Base-by-base conservation (phyloP, 2,329 filamentous ascomycete genomes). In the Hymenoscyphus occultus region DNA sequence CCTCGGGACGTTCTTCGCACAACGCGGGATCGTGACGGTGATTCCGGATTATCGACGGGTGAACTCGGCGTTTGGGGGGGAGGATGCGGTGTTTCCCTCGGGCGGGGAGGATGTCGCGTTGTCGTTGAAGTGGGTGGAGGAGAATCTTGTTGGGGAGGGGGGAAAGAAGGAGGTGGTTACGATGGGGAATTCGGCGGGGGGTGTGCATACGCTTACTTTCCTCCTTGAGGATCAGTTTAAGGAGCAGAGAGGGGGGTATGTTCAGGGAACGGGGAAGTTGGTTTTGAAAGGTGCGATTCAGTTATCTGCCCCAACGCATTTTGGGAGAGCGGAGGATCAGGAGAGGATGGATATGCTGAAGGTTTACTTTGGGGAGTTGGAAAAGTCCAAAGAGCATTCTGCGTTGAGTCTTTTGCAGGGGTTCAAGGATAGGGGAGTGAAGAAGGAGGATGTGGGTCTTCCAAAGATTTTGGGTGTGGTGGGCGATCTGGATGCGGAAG, bases 181-280 rank as follows among this genome's bases (percentile, higher is more conserved):
- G 9, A 62, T 73, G 61, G 74, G 74, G 0, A 75, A 75, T 59
- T 75, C 73, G 22, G 74, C 73, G 1, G 74, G 74, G 1, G 74
- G 74, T 5, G 63, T 75, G 1, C 74, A 76, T 61, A 51, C 71
- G 5, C 63, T 69, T 3, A 76, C 73, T 0, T 76, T 72, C 40
- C 39, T 75, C 19, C 61, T 76, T 45, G 71, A 65, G 12, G 45
- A 54, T 2, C 32, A 28, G 5, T 75, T 72, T 48, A 39, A 65
- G 16, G 68, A 61, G 19, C 67, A 72, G 66, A 71, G 73, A 16
- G 62, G 61, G 19, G 16, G 16, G 2, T 67, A 70, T 42, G 28
- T 62, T 9, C 22, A 35, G 12, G 68, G 64, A 7, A 32, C 61
- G 6, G 56, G 60, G 5, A 58, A 61, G 7, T 42, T 74, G 0